These are phyloP conservation scores for Rhodotorula diobovata DNA, from an alignment of 768 basidiomycete genomes.

Conservation along the genomic window DNA sequence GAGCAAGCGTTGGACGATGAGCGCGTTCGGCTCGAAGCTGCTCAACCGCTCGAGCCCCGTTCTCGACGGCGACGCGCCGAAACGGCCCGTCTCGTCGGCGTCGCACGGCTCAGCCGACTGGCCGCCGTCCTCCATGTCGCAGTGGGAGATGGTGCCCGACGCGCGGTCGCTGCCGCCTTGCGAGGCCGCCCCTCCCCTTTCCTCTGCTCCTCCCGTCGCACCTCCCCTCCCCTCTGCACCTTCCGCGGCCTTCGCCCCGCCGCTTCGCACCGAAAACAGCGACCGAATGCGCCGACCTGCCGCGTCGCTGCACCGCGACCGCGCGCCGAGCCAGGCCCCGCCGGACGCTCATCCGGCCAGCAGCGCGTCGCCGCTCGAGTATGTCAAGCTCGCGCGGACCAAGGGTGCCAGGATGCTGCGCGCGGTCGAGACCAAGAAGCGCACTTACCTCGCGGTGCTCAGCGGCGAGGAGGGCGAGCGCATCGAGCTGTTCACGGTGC, in stretches of 20 bases:
- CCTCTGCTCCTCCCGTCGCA: background rate
- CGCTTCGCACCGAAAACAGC: background rate
- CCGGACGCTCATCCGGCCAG: slow-evolving; percentile 7
- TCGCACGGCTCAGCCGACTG: background rate
- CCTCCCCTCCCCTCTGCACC: background rate
- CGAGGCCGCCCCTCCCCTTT: background rate
- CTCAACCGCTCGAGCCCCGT: background rate
- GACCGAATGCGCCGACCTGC: slow-evolving; percentile 10
- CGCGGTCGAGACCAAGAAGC: slow-evolving; percentile 81
- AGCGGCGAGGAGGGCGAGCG: slow-evolving; percentile 90
- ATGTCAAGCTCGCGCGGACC: slow-evolving; percentile 85
- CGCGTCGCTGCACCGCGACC: background rate
- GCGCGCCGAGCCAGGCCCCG: slow-evolving; percentile 13
- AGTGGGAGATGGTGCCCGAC: slow-evolving; percentile 2
- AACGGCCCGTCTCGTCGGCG: background rate
- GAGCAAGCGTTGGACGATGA: slow-evolving; percentile 31
- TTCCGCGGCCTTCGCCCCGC: too few species aligned
- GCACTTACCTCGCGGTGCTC: slow-evolving; percentile 90
- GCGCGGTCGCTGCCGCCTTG: too few species aligned
- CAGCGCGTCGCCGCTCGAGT: slow-evolving; percentile 67
- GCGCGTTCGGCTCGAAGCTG: slow-evolving; percentile 10
- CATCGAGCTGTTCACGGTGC: slow-evolving; percentile 87
- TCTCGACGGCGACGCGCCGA: background rate
- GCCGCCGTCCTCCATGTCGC: too few species aligned
- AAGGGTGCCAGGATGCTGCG: slow-evolving; percentile 78